Conservation (phyloP, 2,329 filamentous ascomycete species). For the Beauveria bassiana region DNA sequence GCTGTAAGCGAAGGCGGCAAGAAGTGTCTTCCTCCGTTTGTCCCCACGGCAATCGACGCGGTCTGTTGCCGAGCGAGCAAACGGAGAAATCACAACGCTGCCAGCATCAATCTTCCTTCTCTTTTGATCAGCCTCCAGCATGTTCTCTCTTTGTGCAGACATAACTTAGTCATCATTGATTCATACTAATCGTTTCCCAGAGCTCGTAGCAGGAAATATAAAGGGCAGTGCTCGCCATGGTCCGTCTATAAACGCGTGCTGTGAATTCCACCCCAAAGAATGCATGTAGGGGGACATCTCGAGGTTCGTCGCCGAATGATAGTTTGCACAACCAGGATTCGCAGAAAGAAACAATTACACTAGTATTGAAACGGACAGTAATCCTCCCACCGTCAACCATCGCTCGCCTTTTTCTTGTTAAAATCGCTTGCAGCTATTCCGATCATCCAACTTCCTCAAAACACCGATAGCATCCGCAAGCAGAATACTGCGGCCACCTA, state of each 20-base stretch:
- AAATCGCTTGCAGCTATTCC: slow-evolving; percentile 34
- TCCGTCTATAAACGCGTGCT: slow-evolving; percentile 4
- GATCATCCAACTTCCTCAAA: slow-evolving; percentile 42
- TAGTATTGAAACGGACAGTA: not conserved
- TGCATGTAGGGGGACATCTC: not conserved
- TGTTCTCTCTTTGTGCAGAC: not conserved
- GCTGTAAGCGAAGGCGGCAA: not conserved
- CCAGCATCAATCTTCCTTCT: not conserved
- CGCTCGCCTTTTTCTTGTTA: slow-evolving; percentile 15
- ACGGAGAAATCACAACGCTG: not conserved
- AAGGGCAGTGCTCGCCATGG: not conserved
- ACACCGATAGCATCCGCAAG: slow-evolving; percentile 47
- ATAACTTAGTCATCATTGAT: not conserved
- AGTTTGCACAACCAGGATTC: not conserved
- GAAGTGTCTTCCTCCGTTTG: not conserved
- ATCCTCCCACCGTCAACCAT: not conserved
- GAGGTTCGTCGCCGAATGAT: not conserved
- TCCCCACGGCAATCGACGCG: not conserved
- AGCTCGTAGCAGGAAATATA: not conserved
- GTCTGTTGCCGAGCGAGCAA: not conserved
- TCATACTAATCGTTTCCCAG: slow-evolving; percentile 5
- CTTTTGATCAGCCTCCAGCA: not conserved
- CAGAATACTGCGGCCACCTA: slow-evolving; percentile 40
- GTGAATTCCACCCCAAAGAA: not conserved
- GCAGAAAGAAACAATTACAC: not conserved